Base-by-base conservation (phyloP, 768 basidiomycete genomes). In the Hericium alpestre region DNA sequence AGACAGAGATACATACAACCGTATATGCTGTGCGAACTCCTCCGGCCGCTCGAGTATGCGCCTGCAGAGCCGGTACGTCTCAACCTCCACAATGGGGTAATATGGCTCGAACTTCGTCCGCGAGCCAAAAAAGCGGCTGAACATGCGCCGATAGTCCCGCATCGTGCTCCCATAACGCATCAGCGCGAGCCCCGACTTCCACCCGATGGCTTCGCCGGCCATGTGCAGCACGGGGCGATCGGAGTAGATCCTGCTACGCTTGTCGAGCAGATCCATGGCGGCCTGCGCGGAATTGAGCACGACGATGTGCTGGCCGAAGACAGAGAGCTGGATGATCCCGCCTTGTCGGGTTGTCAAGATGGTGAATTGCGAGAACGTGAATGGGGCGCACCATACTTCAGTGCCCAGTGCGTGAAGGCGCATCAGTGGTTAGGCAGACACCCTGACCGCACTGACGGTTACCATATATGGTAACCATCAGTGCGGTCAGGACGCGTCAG, bases 201-300 rank as follows among this genome's bases (percentile, higher is more conserved):
- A 53, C 11, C 57, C 57, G 27, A 54, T 41, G 3, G 20, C 20
- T 23, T 58, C 51, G 15, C 57, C 52, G 16, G 43, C 41, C 51
- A 58, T 58, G 20, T 48, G 22, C 12, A 60, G 38, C 15, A 50
- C 38, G 8, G 61, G 59, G 8, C 65, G 56, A 18, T 55, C 55
- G 7, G 62, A 65, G 54, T 63, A 65, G 3, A 65, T 57, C 9
- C 48, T 23, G 23, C 57, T 56, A 6, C 56, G 39, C 51, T 60
- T 61, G 51, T 65, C 64, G 9, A 66, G 51, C 5, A 66, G 49
- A 18, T 59, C 62, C 15, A 27, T 49, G 1, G 65, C 65, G 27
- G 59, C 56, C 52, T 64, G 48, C 20, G 54, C 32, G 12, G 63
- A 62, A 41, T 61, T 59, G 32, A 64, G 13, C 49, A 61, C 51